These are phyloP conservation scores for Xylaria sp. DNA, from an alignment of 2,329 filamentous ascomycete species.

Conservation along the genomic window DNA sequence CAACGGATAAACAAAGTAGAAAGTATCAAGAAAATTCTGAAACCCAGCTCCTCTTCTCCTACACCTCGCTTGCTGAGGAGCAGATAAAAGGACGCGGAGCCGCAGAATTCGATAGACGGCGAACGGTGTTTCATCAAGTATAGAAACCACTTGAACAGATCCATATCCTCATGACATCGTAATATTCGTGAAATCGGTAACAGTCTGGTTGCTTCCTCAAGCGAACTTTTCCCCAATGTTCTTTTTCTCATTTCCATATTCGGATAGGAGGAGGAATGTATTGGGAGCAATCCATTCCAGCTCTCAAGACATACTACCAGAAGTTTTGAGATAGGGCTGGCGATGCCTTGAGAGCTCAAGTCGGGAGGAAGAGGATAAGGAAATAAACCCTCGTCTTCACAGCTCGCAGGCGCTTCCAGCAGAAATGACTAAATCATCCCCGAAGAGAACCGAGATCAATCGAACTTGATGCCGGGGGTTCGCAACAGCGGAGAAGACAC, in stretches of 20 bases:
- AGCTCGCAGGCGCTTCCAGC: conserved; percentile 37
- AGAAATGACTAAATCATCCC: conserved; percentile 38
- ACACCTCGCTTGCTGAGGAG: conserved; percentile 25
- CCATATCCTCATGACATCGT: conserved; percentile 25
- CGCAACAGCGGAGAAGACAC: conserved; percentile 38
- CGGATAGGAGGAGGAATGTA: conserved; percentile 14
- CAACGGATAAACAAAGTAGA: background rate
- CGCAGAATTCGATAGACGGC: background rate
- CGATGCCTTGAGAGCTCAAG: conserved; percentile 7
- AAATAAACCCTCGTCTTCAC: conserved; percentile 31
- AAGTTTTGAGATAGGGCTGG: background rate
- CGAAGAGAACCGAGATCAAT: conserved; percentile 36
- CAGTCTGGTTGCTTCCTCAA: conserved; percentile 28
- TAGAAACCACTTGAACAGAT: conserved; percentile 15
- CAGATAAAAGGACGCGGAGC: background rate
- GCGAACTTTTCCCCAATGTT: conserved; percentile 21
- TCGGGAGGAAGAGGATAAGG: background rate
- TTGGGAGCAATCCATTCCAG: conserved; percentile 9
- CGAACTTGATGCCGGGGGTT: conserved; percentile 33
- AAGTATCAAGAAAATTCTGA: conserved; percentile 5
- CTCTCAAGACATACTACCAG: conserved; percentile 20
- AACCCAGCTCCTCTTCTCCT: conserved; percentile 1
- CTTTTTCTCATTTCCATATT: conserved; percentile 14
- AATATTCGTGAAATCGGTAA: conserved; percentile 29
- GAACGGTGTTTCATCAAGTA: conserved; percentile 12